Evolutionary conservation across 2,329 filamentous ascomycete genomes (phyloP).

Genomic region (Botrytis pseudocinerea): DNA sequence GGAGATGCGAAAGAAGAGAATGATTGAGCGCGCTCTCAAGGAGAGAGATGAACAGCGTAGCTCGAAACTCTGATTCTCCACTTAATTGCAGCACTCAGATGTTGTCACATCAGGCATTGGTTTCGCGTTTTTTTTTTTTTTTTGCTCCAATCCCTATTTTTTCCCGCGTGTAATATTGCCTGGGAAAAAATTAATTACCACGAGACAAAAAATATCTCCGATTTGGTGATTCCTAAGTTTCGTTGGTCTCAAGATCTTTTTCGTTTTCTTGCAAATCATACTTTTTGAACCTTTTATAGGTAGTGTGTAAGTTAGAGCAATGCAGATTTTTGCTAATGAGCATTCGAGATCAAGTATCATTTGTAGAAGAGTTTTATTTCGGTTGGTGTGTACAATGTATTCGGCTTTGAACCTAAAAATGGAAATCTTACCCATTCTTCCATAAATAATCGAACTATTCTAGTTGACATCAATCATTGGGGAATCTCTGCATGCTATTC

Average conservation of each 20-base stretch:
- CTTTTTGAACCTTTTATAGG: too few species aligned
- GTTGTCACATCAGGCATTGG: background rate
- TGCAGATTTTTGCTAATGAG: background rate
- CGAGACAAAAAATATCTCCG: too few species aligned
- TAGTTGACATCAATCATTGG: background rate
- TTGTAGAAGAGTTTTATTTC: too few species aligned
- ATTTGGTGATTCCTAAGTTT: too few species aligned
- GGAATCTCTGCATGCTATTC: background rate
- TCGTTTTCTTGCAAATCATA: background rate
- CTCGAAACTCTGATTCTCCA: slow-evolving; percentile 7
- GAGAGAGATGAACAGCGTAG: slow-evolving; percentile 16
- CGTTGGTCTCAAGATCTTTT: too few species aligned
- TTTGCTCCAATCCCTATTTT: background rate
- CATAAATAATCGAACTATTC: accelerated
- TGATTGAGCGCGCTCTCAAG: slow-evolving; percentile 36
- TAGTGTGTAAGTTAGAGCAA: background rate
- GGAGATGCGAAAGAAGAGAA: slow-evolving; percentile 39
- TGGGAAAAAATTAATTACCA: too few species aligned
- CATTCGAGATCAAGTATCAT: background rate
- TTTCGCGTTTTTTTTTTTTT: background rate
- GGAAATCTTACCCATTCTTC: background rate
- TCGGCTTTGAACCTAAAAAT: background rate
- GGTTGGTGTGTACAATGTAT: background rate
- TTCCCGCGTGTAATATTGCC: too few species aligned
- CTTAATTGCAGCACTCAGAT: background rate